Conservation (phyloP, 306 rosid species). For the Malus sieversii region DNA sequence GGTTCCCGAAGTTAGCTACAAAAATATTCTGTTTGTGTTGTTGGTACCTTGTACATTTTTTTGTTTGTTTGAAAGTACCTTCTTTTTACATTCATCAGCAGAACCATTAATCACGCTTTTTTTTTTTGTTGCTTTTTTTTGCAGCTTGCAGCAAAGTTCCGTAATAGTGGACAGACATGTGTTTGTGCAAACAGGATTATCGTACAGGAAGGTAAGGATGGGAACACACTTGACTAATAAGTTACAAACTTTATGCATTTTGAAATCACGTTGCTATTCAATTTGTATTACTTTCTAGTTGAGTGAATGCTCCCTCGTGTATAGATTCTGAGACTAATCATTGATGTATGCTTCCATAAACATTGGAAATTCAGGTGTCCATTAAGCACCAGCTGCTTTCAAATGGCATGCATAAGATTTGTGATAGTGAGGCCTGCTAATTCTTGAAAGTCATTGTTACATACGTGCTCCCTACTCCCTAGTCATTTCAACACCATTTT, state of each 20-base stretch:
- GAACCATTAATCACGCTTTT: neutral
- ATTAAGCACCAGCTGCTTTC: neutral
- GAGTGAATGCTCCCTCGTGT: neutral
- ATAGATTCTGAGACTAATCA: neutral
- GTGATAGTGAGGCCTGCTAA: neutral
- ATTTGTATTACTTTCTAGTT: slow-evolving; percentile 3
- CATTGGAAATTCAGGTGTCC: neutral
- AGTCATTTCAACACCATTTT: neutral
- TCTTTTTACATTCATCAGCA: slow-evolving; percentile 8
- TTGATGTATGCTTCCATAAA: neutral
- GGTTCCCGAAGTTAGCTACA: neutral
- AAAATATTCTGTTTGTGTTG: neutral
- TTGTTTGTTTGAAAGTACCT: slow-evolving; percentile 8
- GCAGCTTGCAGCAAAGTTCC: slow-evolving; percentile 93
- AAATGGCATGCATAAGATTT: neutral
- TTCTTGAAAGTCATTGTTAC: neutral
- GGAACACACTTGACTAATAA: slow-evolving; percentile 3
- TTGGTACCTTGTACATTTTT: neutral
- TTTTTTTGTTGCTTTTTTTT: too few relatives aligned
- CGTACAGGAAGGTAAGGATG: slow-evolving; percentile 83
- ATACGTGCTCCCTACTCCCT: neutral
- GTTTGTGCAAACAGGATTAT: slow-evolving; percentile 92
- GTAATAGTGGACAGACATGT: slow-evolving; percentile 95
- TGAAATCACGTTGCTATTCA: slow-evolving; percentile 1
- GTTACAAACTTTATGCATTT: slow-evolving; percentile 11